These are phyloP conservation scores for Periconia sp. DNA, from an alignment of 2,329 filamentous ascomycete species.

Conservation along the genomic window DNA sequence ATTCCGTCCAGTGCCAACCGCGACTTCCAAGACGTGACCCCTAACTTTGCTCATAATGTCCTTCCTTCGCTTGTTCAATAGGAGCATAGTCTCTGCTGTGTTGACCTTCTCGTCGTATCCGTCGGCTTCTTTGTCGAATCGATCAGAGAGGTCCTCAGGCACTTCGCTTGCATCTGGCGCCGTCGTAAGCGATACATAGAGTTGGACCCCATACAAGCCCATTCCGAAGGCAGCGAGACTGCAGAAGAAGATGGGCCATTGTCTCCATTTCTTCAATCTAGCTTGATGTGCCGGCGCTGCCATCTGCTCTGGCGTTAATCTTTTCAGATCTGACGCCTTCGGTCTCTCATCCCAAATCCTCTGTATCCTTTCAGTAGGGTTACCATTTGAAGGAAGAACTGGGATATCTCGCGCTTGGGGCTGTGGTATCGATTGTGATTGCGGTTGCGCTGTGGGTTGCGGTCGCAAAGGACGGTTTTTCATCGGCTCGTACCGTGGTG, in stretches of 20 bases:
- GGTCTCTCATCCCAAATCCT: constrained; percentile 28
- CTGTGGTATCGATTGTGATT: constrained; percentile 1
- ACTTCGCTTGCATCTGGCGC: constrained; percentile 28
- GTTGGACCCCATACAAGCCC: constrained; percentile 43
- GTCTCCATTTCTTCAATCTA: constrained; percentile 32
- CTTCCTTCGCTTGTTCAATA: constrained; percentile 45
- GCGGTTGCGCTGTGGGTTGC: constrained; percentile 9
- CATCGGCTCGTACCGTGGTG: constrained; percentile 18
- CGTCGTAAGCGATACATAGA: constrained; percentile 37
- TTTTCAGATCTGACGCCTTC: constrained; percentile 23
- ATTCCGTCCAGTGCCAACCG: constrained; percentile 54
- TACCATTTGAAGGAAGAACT: neutral
- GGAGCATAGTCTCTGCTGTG: constrained; percentile 46
- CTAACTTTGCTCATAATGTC: constrained; percentile 43
- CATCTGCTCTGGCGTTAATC: constrained; percentile 31
- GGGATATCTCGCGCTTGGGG: neutral
- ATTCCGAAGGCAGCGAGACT: constrained; percentile 41
- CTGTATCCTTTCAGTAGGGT: constrained; percentile 3
- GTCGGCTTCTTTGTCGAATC: constrained; percentile 50
- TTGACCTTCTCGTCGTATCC: constrained; percentile 52
- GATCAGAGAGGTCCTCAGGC: constrained; percentile 46
- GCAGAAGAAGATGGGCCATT: constrained; percentile 35
- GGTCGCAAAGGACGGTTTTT: constrained; percentile 14
- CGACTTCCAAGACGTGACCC: constrained; percentile 53
- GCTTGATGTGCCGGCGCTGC: constrained; percentile 25